Percentiles rank a stretch among this genome's conserved stretches.
Evolutionary conservation across 345 rosid genomes (phyloP).

Genomic region (Pugionium dolabratum): DNA sequence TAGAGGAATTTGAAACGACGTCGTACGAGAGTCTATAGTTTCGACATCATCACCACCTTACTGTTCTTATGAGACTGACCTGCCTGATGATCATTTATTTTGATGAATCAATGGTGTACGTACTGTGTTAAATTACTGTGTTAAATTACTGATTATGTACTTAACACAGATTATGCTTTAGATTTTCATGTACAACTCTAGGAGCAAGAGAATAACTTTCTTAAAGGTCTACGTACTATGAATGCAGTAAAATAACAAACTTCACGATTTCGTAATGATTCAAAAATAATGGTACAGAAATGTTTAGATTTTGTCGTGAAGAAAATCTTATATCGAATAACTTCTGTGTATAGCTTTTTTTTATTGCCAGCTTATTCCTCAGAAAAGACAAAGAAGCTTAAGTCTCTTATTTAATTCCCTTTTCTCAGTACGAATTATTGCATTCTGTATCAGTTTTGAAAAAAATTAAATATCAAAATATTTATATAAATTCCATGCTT

Average conservation of each 20-base stretch:
- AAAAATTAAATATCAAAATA: no score
- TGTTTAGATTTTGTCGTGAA: neutral
- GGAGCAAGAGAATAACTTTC: neutral
- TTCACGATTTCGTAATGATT: neutral
- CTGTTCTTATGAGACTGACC: slow-evolving; percentile 2
- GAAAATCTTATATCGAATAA: neutral
- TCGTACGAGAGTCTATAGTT: neutral
- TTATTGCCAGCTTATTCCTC: no score
- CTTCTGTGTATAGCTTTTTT: no score
- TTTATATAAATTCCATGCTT: no score
- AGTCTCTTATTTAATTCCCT: no score
- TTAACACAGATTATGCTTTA: slow-evolving; percentile 1
- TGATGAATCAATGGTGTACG: neutral
- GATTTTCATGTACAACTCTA: neutral
- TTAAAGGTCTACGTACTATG: neutral
- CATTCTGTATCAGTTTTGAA: no score
- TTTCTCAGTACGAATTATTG: no score
- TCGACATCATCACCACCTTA: slow-evolving; percentile 1
- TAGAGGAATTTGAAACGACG: neutral
- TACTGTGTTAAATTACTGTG: neutral
- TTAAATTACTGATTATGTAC: neutral
- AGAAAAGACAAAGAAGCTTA: no score
- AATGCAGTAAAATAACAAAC: neutral
- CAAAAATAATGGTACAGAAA: no score
- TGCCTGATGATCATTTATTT: neutral